Conservation (phyloP, 768 basidiomycete species). For the Termitomyces sp. region DNA sequence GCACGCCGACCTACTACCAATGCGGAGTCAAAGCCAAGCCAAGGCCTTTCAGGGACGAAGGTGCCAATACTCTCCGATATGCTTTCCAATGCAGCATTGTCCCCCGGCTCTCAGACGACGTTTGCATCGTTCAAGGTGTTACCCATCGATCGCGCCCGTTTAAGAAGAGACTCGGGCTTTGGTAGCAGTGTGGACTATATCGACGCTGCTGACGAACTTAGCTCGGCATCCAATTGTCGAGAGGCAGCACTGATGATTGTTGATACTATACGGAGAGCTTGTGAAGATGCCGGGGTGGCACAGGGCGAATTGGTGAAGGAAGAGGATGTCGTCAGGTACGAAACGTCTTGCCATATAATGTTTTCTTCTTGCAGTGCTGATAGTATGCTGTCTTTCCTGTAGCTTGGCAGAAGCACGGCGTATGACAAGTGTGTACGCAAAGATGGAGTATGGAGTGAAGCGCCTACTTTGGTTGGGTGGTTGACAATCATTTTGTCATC, state of each 20-base stretch:
- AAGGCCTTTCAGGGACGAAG: slow-evolving; percentile 9
- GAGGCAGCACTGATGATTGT: slow-evolving; percentile 77
- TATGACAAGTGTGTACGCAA: slow-evolving; percentile 81
- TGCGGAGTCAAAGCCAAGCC: slow-evolving; percentile 6
- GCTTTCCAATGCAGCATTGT: slow-evolving; percentile 25
- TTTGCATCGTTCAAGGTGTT: slow-evolving; percentile 79
- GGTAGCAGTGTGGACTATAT: slow-evolving; percentile 35
- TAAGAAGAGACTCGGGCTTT: slow-evolving; percentile 40
- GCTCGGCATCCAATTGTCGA: slow-evolving; percentile 60
- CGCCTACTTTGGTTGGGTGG: slow-evolving; percentile 84
- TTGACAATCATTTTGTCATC: slow-evolving; percentile 17
- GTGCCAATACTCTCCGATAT: slow-evolving; percentile 28
- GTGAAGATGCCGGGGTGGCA: slow-evolving; percentile 51
- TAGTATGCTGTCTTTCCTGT: slow-evolving; percentile 7
- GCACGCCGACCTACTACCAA: slow-evolving; percentile 10
- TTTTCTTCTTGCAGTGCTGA: not conserved
- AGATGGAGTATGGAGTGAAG: slow-evolving; percentile 93
- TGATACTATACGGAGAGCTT: slow-evolving; percentile 61
- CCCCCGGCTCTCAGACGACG: slow-evolving; percentile 29
- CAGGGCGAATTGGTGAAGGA: slow-evolving; percentile 47
- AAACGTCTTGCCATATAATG: slow-evolving; percentile 17
- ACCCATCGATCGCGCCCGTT: slow-evolving; percentile 60
- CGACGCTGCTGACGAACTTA: slow-evolving; percentile 56
- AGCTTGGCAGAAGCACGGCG: slow-evolving; percentile 80
- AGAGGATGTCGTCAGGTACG: slow-evolving; percentile 76